Conservation (phyloP, 2,329 filamentous ascomycete genomes). For the Moelleriella libera region DNA sequence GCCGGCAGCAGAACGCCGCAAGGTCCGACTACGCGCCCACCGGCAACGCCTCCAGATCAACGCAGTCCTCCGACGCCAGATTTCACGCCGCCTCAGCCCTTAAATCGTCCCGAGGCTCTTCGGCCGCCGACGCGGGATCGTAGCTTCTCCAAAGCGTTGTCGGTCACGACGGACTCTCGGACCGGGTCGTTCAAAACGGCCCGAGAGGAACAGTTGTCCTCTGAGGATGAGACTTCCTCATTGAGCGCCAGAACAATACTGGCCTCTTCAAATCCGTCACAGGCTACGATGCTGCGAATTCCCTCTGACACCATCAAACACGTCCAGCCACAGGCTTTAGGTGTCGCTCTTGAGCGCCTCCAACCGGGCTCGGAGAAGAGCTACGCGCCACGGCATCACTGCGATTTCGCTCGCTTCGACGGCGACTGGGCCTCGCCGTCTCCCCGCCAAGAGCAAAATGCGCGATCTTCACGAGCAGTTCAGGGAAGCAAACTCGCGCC, state of each 20-base stretch:
- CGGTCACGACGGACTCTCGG: constrained; percentile 44
- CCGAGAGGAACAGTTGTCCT: constrained; percentile 47
- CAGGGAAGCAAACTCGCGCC: constrained; percentile 32
- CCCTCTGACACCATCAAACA: too few relatives aligned
- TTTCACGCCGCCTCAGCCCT: constrained; percentile 51
- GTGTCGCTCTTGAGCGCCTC: constrained; percentile 27
- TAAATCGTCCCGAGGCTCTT: constrained; percentile 25
- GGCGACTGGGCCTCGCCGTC: constrained; percentile 38
- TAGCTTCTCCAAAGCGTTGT: constrained; percentile 34
- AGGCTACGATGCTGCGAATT: constrained; percentile 21
- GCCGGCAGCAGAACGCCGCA: constrained; percentile 23
- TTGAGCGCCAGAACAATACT: constrained; percentile 24
- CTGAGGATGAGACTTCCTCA: constrained; percentile 40
- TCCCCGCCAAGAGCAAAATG: constrained; percentile 41
- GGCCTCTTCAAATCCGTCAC: constrained; percentile 27
- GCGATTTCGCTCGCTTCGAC: constrained; percentile 41
- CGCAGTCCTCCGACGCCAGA: constrained; percentile 62
- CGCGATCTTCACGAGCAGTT: constrained; percentile 38
- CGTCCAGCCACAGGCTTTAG: constrained; percentile 20
- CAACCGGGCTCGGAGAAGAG: constrained; percentile 24
- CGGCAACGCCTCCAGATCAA: constrained; percentile 49
- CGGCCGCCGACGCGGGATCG: constrained; percentile 35
- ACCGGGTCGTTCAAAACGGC: constrained; percentile 62
- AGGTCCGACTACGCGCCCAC: constrained; percentile 23
- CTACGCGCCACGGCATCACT: constrained; percentile 26